Conservation (phyloP, 192 early-diverging fungal species). For the Coemansia sp. region DNA sequence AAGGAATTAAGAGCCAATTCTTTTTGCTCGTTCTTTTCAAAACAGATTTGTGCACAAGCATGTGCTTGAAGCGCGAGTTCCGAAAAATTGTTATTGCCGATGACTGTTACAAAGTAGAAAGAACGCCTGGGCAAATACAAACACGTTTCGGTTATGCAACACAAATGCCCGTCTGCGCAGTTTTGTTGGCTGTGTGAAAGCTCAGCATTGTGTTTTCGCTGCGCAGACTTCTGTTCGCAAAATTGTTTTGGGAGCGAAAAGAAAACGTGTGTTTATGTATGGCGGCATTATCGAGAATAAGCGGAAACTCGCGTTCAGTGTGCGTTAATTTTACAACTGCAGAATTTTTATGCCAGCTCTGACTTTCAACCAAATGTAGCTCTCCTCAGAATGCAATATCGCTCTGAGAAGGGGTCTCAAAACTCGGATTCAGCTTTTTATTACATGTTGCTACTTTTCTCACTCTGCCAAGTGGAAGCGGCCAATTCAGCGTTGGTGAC, state of each 20-base stretch:
- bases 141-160: neutral
- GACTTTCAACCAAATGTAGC: too few species aligned
- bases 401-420: too few species aligned
- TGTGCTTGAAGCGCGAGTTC: neutral
- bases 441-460: too few species aligned
- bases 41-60: neutral
- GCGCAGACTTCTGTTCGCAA: too few species aligned
- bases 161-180: neutral
- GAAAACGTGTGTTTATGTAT: neutral
- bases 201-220: too few species aligned
- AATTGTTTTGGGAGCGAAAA: neutral
- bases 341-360: too few species aligned
- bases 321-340: too few species aligned
- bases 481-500: too few species aligned
- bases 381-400: too few species aligned
- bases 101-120: neutral
- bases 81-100: constrained; percentile 1
- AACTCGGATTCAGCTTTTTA: too few species aligned
- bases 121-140: neutral
- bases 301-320: neutral
- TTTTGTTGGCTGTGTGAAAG: too few species aligned
- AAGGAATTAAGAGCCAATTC: neutral
- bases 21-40: neutral
- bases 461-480: too few species aligned
- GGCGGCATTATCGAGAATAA: neutral